A percentile compares a stretch with the other conserved stretches of the same genome.
Conservation (phyloP, 1,284 basidiomycete species). For the Filobasidium uniguttulatum region DNA sequence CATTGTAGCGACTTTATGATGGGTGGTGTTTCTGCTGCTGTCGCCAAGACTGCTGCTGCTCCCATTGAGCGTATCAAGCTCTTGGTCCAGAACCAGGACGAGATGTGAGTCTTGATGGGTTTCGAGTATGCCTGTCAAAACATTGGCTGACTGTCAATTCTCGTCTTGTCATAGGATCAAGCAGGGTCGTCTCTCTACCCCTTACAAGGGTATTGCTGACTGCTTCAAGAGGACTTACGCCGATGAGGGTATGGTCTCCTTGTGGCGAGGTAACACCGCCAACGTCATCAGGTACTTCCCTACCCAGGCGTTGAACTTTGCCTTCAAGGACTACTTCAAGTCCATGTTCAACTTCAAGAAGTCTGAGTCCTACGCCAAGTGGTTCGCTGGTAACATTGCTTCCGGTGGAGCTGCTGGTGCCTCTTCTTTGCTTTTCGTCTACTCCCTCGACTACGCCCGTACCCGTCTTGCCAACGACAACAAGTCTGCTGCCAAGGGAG, state of each 20-base stretch:
- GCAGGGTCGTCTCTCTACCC: slow-evolving; percentile 78
- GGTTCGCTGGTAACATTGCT: slow-evolving; percentile 53
- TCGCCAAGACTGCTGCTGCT: slow-evolving; percentile 93
- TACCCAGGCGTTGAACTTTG: slow-evolving; percentile 40
- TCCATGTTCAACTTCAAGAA: slow-evolving; percentile 45
- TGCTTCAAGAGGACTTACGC: slow-evolving; percentile 38
- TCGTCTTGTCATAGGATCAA: slow-evolving; percentile 53
- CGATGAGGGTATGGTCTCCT: slow-evolving; percentile 40
- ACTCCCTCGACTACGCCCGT: slow-evolving; percentile 94
- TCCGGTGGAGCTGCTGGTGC: slow-evolving; percentile 97
- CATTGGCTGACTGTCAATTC: slow-evolving; percentile 6
- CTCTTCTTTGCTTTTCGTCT: slow-evolving; percentile 88
- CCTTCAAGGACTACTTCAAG: slow-evolving; percentile 41
- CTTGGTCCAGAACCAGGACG: slow-evolving; percentile 84
- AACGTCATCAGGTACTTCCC: slow-evolving; percentile 47
- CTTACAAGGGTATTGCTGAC: slow-evolving; percentile 63
- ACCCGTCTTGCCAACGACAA: slow-evolving; percentile 95
- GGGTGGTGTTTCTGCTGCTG: slow-evolving; percentile 47
- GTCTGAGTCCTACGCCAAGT: slow-evolving; percentile 44
- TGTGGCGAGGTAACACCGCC: slow-evolving; percentile 45
- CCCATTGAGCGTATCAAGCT: slow-evolving; percentile 98
- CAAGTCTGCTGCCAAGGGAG: slow-evolving; percentile 82
- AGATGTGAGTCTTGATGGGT: slow-evolving; percentile 39
- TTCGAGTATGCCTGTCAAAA: too few species aligned
- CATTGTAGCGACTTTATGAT: slow-evolving; percentile 32